Percentiles rank a stretch among this genome's conserved stretches.
Evolutionary conservation across 2,329 filamentous ascomycete genomes (phyloP).

Genomic region (Microsporum canis): DNA sequence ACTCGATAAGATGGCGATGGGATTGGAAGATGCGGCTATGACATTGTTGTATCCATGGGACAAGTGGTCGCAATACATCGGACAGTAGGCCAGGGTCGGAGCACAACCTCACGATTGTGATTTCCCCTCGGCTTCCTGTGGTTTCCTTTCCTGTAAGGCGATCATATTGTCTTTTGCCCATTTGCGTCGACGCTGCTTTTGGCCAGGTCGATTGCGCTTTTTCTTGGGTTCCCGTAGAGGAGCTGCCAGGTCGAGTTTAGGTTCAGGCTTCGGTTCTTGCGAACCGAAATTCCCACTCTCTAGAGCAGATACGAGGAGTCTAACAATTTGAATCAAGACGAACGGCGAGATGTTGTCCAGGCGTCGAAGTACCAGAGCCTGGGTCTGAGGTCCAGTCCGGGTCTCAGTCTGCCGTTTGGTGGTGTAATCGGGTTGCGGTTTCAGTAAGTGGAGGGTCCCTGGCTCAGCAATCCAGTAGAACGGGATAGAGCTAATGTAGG

Average conservation of each 20-base stretch:
- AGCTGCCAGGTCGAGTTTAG: background rate
- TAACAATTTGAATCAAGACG: background rate
- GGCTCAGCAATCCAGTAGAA: background rate
- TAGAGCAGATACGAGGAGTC: conserved; percentile 1
- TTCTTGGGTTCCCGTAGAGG: conserved; percentile 3
- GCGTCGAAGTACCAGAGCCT: conserved; percentile 16
- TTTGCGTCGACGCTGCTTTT: background rate
- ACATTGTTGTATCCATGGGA: background rate
- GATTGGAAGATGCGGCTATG: background rate
- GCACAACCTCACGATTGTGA: background rate
- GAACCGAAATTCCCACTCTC: background rate
- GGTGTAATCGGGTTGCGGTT: background rate
- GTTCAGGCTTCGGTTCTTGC: background rate
- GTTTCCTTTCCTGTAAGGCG: background rate
- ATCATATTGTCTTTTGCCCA: background rate
- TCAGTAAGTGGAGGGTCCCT: background rate
- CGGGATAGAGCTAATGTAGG: background rate
- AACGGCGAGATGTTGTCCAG: conserved; percentile 16
- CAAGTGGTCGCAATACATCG: background rate
- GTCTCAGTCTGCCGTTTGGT: conserved; percentile 2
- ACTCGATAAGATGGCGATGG: background rate
- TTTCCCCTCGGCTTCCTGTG: background rate
- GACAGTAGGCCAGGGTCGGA: background rate
- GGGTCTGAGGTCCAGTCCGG: conserved; percentile 8
- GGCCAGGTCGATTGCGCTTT: background rate